Evolutionary conservation across 192 early-diverging fungal genomes (phyloP).

Genomic region (Coemansia sp.): DNA sequence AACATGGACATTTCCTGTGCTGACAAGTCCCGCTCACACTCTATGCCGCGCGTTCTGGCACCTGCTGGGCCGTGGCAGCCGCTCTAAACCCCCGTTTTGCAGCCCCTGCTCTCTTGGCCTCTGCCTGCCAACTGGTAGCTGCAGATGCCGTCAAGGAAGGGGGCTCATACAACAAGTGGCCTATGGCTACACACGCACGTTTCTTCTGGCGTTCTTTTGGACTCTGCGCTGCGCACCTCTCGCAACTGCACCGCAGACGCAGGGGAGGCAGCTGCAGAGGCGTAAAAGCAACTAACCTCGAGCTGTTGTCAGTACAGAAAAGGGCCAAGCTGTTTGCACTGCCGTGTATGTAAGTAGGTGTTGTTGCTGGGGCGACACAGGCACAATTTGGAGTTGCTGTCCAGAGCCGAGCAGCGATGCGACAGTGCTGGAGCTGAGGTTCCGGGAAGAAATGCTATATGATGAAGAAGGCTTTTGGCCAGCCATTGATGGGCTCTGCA

Average conservation of each 20-base stretch:
- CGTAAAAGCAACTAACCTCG: slow-evolving; percentile 32
- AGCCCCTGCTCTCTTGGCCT: slow-evolving; percentile 4
- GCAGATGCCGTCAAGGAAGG: background rate
- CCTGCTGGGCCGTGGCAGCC: background rate
- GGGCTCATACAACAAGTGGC: background rate
- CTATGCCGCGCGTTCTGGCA: background rate
- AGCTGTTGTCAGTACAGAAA: slow-evolving; percentile 9
- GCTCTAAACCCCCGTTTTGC: slow-evolving; percentile 32
- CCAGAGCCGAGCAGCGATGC: background rate
- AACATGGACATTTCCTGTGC: background rate
- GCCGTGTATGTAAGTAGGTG: background rate
- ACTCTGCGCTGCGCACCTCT: background rate
- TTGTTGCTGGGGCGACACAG: background rate
- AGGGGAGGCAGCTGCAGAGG: slow-evolving; percentile 2
- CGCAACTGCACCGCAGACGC: background rate
- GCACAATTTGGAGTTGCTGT: background rate
- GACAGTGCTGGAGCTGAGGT: background rate
- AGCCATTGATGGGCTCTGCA: background rate
- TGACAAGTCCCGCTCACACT: slow-evolving; percentile 2
- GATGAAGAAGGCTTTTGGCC: background rate
- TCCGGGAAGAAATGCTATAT: background rate
- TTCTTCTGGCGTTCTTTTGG: slow-evolving; percentile 50
- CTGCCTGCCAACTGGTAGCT: background rate
- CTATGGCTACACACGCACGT: slow-evolving; percentile 8
- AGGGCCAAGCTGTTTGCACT: background rate